These are phyloP conservation scores for Mucor saturninus DNA, from an alignment of 371 early-diverging fungal genomes.

Conservation along the genomic window DNA sequence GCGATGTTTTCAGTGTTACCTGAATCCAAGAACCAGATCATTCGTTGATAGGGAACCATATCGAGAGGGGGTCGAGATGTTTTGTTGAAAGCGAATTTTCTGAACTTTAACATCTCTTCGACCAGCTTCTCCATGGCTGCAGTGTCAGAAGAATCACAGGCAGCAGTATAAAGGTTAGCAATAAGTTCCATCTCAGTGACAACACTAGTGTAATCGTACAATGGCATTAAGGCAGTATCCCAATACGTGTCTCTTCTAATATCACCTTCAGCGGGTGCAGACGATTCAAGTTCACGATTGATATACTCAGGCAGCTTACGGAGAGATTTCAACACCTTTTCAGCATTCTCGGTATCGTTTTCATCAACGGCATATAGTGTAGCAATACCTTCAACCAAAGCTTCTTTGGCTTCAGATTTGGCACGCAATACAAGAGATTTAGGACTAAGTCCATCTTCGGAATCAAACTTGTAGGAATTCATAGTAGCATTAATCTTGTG, in stretches of 20 bases:
- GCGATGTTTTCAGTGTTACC: slow-evolving; percentile 28
- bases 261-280: slow-evolving; percentile 1
- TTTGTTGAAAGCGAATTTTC: slow-evolving; percentile 52
- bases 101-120: slow-evolving; percentile 29
- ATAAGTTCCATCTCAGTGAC: slow-evolving; percentile 61
- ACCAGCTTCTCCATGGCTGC: slow-evolving; percentile 17
- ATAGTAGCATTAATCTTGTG: slow-evolving; percentile 37
- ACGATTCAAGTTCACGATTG: slow-evolving; percentile 29
- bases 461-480: slow-evolving; percentile 31
- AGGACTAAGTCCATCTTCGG: slow-evolving; percentile 31
- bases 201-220: slow-evolving; percentile 61
- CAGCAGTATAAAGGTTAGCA: slow-evolving; percentile 41
- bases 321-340: slow-evolving; percentile 57
- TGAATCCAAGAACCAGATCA: slow-evolving; percentile 67
- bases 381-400: slow-evolving; percentile 74
- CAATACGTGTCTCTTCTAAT: slow-evolving; percentile 30
- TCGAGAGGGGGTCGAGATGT: slow-evolving; percentile 69
- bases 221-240: slow-evolving; percentile 53
- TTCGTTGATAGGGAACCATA: slow-evolving; percentile 69
- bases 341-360: slow-evolving; percentile 51
- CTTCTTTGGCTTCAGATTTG: slow-evolving; percentile 59
- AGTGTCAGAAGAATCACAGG: slow-evolving; percentile 10
- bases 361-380: slow-evolving; percentile 77
- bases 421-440: slow-evolving; percentile 38
- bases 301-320: slow-evolving; percentile 57